A percentile compares a stretch with the other conserved stretches of the same genome.
These are phyloP conservation scores for Halophytophthora batemanensis DNA, from an alignment of 352 stramenopile genomes.

Conservation along the genomic window DNA sequence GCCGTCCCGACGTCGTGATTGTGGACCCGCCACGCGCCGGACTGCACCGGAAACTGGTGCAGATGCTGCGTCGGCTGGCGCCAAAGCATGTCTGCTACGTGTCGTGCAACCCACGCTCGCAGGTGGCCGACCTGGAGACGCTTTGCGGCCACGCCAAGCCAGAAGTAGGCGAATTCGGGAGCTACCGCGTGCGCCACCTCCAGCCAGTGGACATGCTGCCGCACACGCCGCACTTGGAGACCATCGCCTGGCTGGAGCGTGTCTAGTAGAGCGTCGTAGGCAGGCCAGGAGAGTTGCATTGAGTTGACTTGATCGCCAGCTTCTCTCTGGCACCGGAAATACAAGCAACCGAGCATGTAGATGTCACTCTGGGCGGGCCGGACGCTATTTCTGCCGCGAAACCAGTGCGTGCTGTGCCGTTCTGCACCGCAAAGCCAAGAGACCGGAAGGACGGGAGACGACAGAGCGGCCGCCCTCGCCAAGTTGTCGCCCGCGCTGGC, in stretches of 20 bases:
- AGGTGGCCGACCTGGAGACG: slow-evolving; percentile 54
- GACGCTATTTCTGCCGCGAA: too few relatives aligned
- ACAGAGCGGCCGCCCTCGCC: too few relatives aligned
- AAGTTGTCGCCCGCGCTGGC: too few relatives aligned
- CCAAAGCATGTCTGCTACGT: slow-evolving; percentile 68
- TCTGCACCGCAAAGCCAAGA: too few relatives aligned
- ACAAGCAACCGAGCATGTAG: too few relatives aligned
- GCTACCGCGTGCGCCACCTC: slow-evolving; percentile 44
- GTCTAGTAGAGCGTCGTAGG: too few relatives aligned
- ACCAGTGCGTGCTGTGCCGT: too few relatives aligned
- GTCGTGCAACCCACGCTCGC: slow-evolving; percentile 70
- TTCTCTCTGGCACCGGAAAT: too few relatives aligned
- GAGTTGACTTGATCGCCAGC: too few relatives aligned
- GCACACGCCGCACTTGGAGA: slow-evolving; percentile 78
- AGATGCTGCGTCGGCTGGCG: slow-evolving; percentile 42
- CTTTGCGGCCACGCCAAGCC: slow-evolving; percentile 28
- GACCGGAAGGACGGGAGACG: too few relatives aligned
- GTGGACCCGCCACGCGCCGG: slow-evolving; percentile 71
- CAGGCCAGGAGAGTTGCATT: too few relatives aligned
- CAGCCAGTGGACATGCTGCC: slow-evolving; percentile 81
- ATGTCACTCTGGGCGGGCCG: too few relatives aligned
- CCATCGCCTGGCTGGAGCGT: slow-evolving; percentile 61
- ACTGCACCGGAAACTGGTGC: slow-evolving; percentile 64
- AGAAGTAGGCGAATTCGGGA: slow-evolving; percentile 13
- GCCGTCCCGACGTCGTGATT: slow-evolving; percentile 59